Percentiles rank a stretch among this genome's conserved stretches.
Evolutionary conservation across 345 rosid genomes (phyloP).

Genomic region (Aquilaria malaccensis): DNA sequence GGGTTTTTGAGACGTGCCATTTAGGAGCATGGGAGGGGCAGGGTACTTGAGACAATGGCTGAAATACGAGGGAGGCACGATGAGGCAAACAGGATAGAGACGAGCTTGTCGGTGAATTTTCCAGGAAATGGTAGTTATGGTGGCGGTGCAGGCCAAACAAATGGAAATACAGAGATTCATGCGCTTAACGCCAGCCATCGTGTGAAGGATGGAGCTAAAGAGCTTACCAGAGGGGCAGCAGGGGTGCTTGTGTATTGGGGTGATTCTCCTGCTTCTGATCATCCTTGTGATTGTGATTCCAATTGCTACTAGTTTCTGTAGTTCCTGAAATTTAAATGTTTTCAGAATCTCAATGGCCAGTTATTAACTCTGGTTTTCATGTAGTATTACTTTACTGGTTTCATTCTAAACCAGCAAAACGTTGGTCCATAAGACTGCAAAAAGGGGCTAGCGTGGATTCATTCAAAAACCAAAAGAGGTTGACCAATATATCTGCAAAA

Average conservation of each 20-base stretch:
- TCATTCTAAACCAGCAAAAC: background rate
- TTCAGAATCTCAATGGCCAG: slow-evolving; percentile 32
- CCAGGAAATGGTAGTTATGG: slow-evolving; percentile 95
- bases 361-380: slow-evolving; percentile 23
- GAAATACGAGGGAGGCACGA: slow-evolving; percentile 93
- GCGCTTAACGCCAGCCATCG: slow-evolving; percentile 76
- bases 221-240: slow-evolving; percentile 77
- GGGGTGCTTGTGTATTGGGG: slow-evolving; percentile 74
- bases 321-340: slow-evolving; percentile 40
- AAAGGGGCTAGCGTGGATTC: no score
- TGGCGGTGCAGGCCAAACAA: slow-evolving; percentile 87
- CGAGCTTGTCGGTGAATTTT: slow-evolving; percentile 82
- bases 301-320: slow-evolving; percentile 59
- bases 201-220: slow-evolving; percentile 70
- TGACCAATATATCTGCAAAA: no score
- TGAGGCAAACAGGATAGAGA: slow-evolving; percentile 88
- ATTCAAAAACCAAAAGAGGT: background rate
- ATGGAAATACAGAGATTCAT: slow-evolving; percentile 93
- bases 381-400: slow-evolving; percentile 3
- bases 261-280: slow-evolving; percentile 58
- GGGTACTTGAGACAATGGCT: slow-evolving; percentile 80
- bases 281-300: slow-evolving; percentile 68
- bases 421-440: no score
- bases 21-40: slow-evolving; percentile 93
- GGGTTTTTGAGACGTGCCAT: slow-evolving; percentile 61